Conservation (phyloP, 306 rosid species). For the Bauhinia variegata region DNA sequence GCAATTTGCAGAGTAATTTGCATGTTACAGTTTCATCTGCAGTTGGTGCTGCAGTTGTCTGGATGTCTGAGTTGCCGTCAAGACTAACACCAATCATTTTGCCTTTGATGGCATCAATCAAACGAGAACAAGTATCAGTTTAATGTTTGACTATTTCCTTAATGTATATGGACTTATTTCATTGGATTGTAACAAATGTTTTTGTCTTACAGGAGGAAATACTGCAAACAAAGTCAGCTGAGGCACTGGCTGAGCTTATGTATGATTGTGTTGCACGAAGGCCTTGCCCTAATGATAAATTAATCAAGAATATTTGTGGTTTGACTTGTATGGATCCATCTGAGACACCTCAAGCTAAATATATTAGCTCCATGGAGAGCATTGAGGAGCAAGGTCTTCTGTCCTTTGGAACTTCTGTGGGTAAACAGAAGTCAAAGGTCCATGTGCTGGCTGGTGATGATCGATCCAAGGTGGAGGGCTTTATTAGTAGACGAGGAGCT, state of each 20-base stretch:
- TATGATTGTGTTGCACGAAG: constrained; percentile 75
- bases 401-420: constrained; percentile 57
- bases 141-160: constrained; percentile 13
- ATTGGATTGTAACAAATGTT: constrained; percentile 31
- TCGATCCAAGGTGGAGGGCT: constrained; percentile 87
- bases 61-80: constrained; percentile 93
- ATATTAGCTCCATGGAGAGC: constrained; percentile 68
- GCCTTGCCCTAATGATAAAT: constrained; percentile 93
- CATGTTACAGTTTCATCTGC: constrained; percentile 89
- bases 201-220: constrained; percentile 78
- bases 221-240: constrained; percentile 91
- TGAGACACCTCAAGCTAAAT: constrained; percentile 94
- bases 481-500: constrained; percentile 94
- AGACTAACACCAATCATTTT: constrained; percentile 86
- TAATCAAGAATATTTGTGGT: constrained; percentile 86
- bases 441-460: constrained; percentile 77
- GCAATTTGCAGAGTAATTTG: constrained; percentile 76
- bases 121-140: constrained; percentile 83
- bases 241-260: constrained; percentile 95
- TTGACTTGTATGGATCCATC: constrained; percentile 84
- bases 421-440: constrained; percentile 75
- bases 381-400: constrained; percentile 89
- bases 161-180: constrained; percentile 2
- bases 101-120: constrained; percentile 96
- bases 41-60: constrained; percentile 91